These are phyloP conservation scores for Syzygium jambos DNA, from an alignment of 345 rosid species.

Conservation along the genomic window DNA sequence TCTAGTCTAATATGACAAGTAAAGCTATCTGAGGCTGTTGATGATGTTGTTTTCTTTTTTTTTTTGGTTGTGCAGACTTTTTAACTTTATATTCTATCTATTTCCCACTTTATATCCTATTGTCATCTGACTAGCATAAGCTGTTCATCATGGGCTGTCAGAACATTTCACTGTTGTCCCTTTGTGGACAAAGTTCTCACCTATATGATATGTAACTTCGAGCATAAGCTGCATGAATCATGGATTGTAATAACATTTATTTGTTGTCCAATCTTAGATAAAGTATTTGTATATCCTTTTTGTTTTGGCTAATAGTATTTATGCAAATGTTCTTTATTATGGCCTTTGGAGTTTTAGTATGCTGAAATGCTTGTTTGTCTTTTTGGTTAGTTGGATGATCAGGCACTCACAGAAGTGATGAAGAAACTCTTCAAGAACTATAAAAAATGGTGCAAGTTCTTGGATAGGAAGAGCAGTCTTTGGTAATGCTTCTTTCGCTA, in stretches of 20 bases:
- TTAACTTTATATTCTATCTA: not conserved
- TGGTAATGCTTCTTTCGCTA: conserved; percentile 45
- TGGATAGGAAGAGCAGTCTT: conserved; percentile 95
- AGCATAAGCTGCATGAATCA: not conserved
- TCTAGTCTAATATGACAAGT: not conserved
- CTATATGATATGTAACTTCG: not conserved
- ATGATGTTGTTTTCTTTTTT: not conserved
- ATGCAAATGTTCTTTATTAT: not conserved
- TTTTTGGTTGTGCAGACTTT: not conserved
- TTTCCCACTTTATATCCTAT: not conserved
- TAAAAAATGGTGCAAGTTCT: conserved; percentile 97
- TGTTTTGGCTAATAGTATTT: not conserved
- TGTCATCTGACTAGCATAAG: not conserved
- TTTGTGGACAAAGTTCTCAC: not conserved
- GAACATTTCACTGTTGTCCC: not conserved
- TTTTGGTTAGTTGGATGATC: conserved; percentile 74
- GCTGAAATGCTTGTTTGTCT: conserved; percentile 35
- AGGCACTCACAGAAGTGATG: conserved; percentile 94
- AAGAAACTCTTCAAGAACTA: conserved; percentile 98
- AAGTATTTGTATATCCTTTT: not conserved
- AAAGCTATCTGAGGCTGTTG: not conserved
- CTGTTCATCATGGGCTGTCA: not conserved
- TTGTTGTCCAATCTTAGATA: not conserved
- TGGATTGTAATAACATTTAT: not conserved
- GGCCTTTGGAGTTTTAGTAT: not conserved